Evolutionary conservation across 257 asterid genomes (phyloP), one percentile per base, ranked within the genome.

Genomic region (Jacaranda copaia): DNA sequence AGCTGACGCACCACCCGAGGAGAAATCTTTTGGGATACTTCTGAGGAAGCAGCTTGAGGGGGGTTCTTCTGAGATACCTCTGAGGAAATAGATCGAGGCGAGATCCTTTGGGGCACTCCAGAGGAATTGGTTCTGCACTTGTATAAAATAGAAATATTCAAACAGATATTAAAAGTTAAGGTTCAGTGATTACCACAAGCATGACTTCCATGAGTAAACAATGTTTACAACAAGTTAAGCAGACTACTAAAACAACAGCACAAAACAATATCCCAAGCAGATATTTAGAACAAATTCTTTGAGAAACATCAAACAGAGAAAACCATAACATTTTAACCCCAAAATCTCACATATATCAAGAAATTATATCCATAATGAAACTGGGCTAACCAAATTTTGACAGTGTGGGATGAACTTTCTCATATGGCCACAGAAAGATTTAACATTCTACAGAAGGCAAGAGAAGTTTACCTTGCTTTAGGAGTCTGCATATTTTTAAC

Each of bases 401-500:
- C 32, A 0, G 32, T 0, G 6, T 3, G 46, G 46, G 8, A 42
- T 25, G 73, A 79, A 25, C 32, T 25, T 25, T 2, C 32, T 25
- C 32, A 25, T 25, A 25, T 25, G 32, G 32, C 32, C 32, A 25
- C 32, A 25, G 32, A 25, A 77, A 35, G 8, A 11, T 16, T 42
- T 66, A 73, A 78, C 25, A 76, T 40, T 79, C 57, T 60, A 52
- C 3, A 74, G 66, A 64, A 48, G 32, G 71, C 20, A 71, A 72
- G 46, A 42, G 8, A 42, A 25, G 45, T 42, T 69, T 84, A 93
- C 98, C 96, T 93, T 84, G 88, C 84, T 84, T 88, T 92, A 72
- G 96, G 97, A 68, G 96, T 90, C 93, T 93, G 97, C 98, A 93
- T 93, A 81, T 77, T 82, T 85, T 46, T 79, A 81, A 81, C 81